Conservation (phyloP, 331 rosid species). For the Malus hybrid region DNA sequence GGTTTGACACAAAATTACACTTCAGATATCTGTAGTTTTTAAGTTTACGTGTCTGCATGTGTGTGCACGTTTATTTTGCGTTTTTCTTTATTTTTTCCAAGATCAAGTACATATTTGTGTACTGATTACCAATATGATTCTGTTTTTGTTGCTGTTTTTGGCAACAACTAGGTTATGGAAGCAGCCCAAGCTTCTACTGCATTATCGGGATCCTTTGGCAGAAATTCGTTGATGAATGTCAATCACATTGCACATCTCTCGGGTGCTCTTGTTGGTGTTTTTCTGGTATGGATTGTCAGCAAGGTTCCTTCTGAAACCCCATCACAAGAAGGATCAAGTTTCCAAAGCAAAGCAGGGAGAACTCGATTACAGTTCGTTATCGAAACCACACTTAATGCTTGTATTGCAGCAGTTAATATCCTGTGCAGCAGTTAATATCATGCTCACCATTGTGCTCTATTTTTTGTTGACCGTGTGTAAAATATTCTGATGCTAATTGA, state of each 20-base stretch:
- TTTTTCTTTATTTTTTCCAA: background rate
- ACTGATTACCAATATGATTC: background rate
- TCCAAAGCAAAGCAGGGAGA: constrained; percentile 11
- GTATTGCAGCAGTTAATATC: background rate
- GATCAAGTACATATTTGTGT: background rate
- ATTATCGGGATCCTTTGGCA: constrained; percentile 50
- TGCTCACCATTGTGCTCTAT: background rate
- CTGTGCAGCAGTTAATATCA: too few species aligned
- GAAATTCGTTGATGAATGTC: constrained; percentile 53
- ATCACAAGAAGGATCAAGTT: constrained; percentile 19
- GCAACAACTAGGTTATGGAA: constrained; percentile 70
- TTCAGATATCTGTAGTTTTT: background rate
- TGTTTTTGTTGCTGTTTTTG: constrained; percentile 8
- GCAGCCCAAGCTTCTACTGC: constrained; percentile 94
- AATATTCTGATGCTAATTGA: background rate
- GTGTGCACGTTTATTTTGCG: too few species aligned
- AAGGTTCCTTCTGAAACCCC: constrained; percentile 62
- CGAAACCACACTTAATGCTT: background rate
- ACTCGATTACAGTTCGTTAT: background rate
- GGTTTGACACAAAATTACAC: background rate
- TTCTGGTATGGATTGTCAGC: constrained; percentile 84
- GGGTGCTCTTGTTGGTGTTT: constrained; percentile 92
- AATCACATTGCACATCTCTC: constrained; percentile 96
- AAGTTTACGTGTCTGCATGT: background rate
- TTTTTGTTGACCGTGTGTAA: background rate